Conservation (phyloP, 1,284 basidiomycete species). For the Cutaneotrichosporon cyanovorans region DNA sequence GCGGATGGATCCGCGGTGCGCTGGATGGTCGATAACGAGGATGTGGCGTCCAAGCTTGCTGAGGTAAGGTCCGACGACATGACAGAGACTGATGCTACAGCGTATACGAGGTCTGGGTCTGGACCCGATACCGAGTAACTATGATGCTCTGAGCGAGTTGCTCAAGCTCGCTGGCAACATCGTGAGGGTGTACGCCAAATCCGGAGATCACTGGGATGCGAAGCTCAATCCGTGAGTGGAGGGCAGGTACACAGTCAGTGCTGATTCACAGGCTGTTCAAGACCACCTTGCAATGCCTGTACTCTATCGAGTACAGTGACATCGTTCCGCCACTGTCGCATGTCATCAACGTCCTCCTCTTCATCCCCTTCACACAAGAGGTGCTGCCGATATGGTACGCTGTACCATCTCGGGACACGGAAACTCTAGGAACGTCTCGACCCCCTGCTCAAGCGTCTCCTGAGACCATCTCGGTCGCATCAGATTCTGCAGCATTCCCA, state of each 20-base stretch:
- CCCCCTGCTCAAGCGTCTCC: too few species aligned
- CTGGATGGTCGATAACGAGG: constrained; percentile 32
- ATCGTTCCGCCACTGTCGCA: constrained; percentile 34
- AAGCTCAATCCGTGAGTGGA: constrained; percentile 30
- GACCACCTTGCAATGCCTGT: constrained; percentile 27
- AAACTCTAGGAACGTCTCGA: too few species aligned
- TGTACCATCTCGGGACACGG: neutral
- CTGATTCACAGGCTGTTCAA: constrained; percentile 18
- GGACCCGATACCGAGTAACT: constrained; percentile 17
- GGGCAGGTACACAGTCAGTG: neutral
- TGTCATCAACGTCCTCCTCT: constrained; percentile 34
- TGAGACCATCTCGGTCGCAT: neutral
- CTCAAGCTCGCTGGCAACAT: constrained; percentile 41
- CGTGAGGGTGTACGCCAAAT: constrained; percentile 30
- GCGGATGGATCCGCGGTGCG: constrained; percentile 26
- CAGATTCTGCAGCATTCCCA: constrained; percentile 13
- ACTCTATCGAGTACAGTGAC: constrained; percentile 23
- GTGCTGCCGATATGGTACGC: constrained; percentile 31
- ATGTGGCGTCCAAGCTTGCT: constrained; percentile 26
- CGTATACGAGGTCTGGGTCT: constrained; percentile 19
- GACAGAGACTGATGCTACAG: neutral
- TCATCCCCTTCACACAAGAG: constrained; percentile 27
- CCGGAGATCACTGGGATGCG: constrained; percentile 26
- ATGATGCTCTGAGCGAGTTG: constrained; percentile 34
- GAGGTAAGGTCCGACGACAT: constrained; percentile 33